These are phyloP conservation scores for Talinum fruticosum DNA, from an alignment of 148 eudicot genomes.

Conservation along the genomic window DNA sequence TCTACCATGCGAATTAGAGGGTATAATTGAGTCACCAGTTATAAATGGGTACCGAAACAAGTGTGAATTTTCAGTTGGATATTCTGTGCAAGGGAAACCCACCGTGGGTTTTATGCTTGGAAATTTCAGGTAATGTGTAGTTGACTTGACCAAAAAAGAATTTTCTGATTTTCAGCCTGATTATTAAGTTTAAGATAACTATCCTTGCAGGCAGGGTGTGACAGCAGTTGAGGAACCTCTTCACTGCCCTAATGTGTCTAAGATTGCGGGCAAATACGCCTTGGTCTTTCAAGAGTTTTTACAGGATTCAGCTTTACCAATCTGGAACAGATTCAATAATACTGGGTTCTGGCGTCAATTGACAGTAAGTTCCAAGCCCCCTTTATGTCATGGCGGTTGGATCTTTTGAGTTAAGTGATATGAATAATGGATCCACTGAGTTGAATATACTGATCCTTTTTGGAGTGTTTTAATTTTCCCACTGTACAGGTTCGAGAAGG, in stretches of 20 bases:
- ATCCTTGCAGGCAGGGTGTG: slow-evolving; percentile 76
- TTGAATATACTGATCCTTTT: slow-evolving; percentile 7
- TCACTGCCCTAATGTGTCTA: slow-evolving; percentile 84
- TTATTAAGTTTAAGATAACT: slow-evolving; percentile 9
- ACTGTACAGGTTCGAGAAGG: slow-evolving; percentile 83
- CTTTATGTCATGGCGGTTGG: not conserved
- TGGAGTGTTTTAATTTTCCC: not conserved
- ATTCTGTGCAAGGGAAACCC: slow-evolving; percentile 69
- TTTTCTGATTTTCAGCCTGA: not conserved
- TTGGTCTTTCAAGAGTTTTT: slow-evolving; percentile 77
- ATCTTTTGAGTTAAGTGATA: not conserved
- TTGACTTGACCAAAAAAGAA: not conserved
- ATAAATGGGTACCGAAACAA: slow-evolving; percentile 90
- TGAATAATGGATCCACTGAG: slow-evolving; percentile 18
- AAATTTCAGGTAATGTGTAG: slow-evolving; percentile 66
- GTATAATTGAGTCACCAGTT: slow-evolving; percentile 81
- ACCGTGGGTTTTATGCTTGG: slow-evolving; percentile 96
- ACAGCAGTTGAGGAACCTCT: slow-evolving; percentile 93
- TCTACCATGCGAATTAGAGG: slow-evolving; percentile 88
- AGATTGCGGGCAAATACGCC: slow-evolving; percentile 67
- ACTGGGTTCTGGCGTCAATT: slow-evolving; percentile 97
- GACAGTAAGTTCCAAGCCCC: slow-evolving; percentile 53
- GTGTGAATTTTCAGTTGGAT: slow-evolving; percentile 93
- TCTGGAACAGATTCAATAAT: slow-evolving; percentile 91
- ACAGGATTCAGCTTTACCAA: slow-evolving; percentile 62